phyloP scores from a whole-genome alignment of 23 red algal species.

The Gracilariopsis chorda region DNA sequence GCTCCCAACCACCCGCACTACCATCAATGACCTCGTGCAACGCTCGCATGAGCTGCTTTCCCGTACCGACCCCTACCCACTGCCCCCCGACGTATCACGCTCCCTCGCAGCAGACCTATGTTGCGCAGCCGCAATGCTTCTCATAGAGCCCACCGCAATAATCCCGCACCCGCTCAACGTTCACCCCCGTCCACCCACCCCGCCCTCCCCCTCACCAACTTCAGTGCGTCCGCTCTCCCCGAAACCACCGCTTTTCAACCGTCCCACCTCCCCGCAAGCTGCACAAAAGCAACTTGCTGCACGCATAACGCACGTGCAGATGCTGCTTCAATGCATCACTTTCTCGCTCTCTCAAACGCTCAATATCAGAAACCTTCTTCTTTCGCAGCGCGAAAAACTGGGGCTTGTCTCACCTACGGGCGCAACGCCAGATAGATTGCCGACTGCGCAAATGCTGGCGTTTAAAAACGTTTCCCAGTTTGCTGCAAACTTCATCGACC shows the following conservation, averaged over 20 bases:
- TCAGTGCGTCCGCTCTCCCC: neutral
- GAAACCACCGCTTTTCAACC: neutral
- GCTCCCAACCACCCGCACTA: neutral
- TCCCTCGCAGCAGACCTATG: constrained; percentile 1
- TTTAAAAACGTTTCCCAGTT: constrained; percentile 12
- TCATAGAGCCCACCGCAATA: neutral
- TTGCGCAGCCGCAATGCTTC: neutral
- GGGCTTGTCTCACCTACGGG: neutral
- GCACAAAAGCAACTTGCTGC: neutral
- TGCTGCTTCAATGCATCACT: neutral
- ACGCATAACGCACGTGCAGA: neutral
- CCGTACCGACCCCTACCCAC: neutral
- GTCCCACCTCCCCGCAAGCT: neutral
- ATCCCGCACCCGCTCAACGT: too few relatives aligned
- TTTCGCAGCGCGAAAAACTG: neutral
- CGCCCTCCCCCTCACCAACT: neutral
- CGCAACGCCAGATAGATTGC: neutral
- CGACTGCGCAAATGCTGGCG: neutral
- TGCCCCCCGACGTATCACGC: neutral
- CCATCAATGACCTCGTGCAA: constrained; percentile 5
- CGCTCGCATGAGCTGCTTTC: neutral
- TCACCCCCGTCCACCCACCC: too few relatives aligned
- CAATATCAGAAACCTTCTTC: neutral
- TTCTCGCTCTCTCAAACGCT: neutral
- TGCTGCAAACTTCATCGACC: constrained; percentile 4